Percentiles rank a stretch among this genome's conserved stretches.
Evolutionary conservation across 2,329 filamentous ascomycete species (phyloP).

Genomic region (Aspergillus terreus): DNA sequence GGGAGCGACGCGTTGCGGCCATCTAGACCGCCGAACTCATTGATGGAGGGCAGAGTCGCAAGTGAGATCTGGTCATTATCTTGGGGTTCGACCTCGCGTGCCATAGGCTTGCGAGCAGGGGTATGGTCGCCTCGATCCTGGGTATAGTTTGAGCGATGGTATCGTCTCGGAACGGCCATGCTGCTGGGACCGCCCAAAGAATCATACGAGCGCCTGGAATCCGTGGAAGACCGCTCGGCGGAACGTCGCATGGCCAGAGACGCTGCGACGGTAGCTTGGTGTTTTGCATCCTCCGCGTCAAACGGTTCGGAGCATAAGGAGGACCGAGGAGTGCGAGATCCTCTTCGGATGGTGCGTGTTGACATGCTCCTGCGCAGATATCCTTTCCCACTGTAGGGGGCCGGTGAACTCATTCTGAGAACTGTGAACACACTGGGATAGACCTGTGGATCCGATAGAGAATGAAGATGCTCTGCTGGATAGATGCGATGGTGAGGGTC

Average conservation of each 20-base stretch:
- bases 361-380: slow-evolving; percentile 38
- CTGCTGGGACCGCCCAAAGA: slow-evolving; percentile 25
- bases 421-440: slow-evolving; percentile 5
- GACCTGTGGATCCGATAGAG: background rate
- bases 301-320: slow-evolving; percentile 22
- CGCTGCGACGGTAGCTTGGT: slow-evolving; percentile 40
- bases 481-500: slow-evolving; percentile 3
- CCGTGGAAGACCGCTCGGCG: slow-evolving; percentile 24
- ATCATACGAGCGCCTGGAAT: slow-evolving; percentile 26
- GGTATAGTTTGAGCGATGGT: slow-evolving; percentile 14
- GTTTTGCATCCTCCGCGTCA: slow-evolving; percentile 26
- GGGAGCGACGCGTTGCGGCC: slow-evolving; percentile 37
- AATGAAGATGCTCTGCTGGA: slow-evolving; percentile 9
- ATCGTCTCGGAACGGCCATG: slow-evolving; percentile 23
- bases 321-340: slow-evolving; percentile 12
- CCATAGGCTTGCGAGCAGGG: slow-evolving; percentile 2
- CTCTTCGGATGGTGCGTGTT: slow-evolving; percentile 33
- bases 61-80: slow-evolving; percentile 10
- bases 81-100: background rate
- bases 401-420: slow-evolving; percentile 23
- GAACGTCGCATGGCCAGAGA: slow-evolving; percentile 41
- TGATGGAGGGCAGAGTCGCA: slow-evolving; percentile 25
- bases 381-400: slow-evolving; percentile 26
- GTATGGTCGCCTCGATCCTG: slow-evolving; percentile 11
- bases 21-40: slow-evolving; percentile 31